Evolutionary conservation across 139 green algal species (phyloP).

Genomic region (Picochlorum sp.): DNA sequence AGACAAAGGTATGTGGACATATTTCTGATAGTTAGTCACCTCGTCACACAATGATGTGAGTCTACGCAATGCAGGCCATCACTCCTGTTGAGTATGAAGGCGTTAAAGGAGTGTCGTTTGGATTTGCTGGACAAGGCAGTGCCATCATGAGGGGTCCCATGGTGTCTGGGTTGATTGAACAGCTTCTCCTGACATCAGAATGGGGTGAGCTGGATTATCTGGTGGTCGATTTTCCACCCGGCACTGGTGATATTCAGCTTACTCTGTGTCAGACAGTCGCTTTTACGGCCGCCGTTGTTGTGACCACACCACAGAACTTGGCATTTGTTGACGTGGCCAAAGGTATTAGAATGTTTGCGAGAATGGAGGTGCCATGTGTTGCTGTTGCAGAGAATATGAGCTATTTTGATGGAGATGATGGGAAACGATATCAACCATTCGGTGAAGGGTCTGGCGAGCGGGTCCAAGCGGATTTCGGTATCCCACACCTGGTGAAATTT

Average conservation of each 20-base stretch:
- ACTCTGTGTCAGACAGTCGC: constrained; percentile 87
- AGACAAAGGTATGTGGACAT: constrained; percentile 33
- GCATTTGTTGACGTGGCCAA: constrained; percentile 99
- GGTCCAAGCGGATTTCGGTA: constrained; percentile 81
- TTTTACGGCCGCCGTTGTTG: constrained; percentile 91
- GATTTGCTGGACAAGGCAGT: constrained; percentile 88
- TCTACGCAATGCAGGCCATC: constrained; percentile 41
- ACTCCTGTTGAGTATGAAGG: constrained; percentile 84
- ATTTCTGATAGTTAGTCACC: too few species aligned
- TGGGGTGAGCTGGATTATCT: constrained; percentile 98
- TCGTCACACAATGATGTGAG: too few species aligned
- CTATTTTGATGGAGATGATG: constrained; percentile 87
- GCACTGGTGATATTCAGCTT: constrained; percentile 98
- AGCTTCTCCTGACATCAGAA: constrained; percentile 84
- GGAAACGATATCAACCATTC: constrained; percentile 80
- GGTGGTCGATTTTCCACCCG: constrained; percentile 94
- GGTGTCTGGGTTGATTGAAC: constrained; percentile 90
- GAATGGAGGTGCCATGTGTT: constrained; percentile 87
- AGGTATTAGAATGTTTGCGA: constrained; percentile 97
- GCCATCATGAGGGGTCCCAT: constrained; percentile 98
- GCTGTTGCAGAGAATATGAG: constrained; percentile 99
- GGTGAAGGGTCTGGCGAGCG: constrained; percentile 67
- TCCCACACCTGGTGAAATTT: constrained; percentile 87
- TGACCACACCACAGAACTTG: constrained; percentile 98
- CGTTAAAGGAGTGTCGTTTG: constrained; percentile 96